phyloP scores from a whole-genome alignment of 1,139 yeast species.

The Dujonia santamariae region DNA sequence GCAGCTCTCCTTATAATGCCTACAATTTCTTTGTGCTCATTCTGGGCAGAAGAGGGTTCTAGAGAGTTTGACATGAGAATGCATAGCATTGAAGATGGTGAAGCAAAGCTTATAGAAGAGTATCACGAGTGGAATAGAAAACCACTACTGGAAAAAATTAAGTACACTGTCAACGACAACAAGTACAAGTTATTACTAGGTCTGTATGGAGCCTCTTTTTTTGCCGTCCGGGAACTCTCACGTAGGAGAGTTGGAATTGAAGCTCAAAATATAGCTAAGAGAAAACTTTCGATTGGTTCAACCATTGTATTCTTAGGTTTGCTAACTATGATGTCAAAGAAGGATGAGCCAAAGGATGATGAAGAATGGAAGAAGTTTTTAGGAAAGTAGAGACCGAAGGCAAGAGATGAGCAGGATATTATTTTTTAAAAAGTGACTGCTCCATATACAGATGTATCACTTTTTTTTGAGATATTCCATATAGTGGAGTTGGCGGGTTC shows the following conservation, averaged over 20 bases:
- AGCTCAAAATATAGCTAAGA: slow-evolving; percentile 4
- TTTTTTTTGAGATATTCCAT: too few relatives aligned
- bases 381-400: too few relatives aligned
- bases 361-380: slow-evolving; percentile 10
- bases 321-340: slow-evolving; percentile 4
- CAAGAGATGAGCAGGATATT: too few relatives aligned
- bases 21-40: slow-evolving; percentile 36
- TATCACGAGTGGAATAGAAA: slow-evolving; percentile 49
- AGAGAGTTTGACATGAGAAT: slow-evolving; percentile 42
- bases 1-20: slow-evolving; percentile 42
- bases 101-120: slow-evolving; percentile 41
- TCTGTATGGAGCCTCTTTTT: slow-evolving; percentile 7
- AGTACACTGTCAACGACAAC: slow-evolving; percentile 49
- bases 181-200: slow-evolving; percentile 73
- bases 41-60: slow-evolving; percentile 50
- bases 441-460: too few relatives aligned
- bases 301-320: slow-evolving; percentile 1
- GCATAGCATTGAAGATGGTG: slow-evolving; percentile 29
- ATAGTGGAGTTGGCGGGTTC: too few relatives aligned
- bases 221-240: slow-evolving; percentile 7
- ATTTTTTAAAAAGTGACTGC: too few relatives aligned
- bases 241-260: slow-evolving; percentile 4
- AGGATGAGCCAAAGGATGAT: background rate
- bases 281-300: slow-evolving; percentile 6
- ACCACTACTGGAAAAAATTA: slow-evolving; percentile 41